A percentile compares a stretch with the other conserved stretches of the same genome.
Evolutionary conservation across 371 early-diverging fungal species (phyloP).

Genomic region (Fennellomyces sp.): DNA sequence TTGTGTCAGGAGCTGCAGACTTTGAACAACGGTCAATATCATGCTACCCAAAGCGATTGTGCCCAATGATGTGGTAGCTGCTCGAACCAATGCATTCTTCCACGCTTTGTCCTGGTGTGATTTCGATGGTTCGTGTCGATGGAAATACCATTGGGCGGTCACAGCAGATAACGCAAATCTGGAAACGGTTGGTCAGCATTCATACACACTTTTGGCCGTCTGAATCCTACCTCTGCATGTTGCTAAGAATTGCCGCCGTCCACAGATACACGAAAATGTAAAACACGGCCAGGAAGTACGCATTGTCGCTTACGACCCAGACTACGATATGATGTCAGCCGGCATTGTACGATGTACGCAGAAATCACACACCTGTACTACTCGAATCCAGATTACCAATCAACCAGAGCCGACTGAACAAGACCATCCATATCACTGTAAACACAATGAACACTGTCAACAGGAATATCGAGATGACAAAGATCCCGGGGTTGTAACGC

Average conservation of each 20-base stretch:
- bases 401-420: conserved; percentile 72
- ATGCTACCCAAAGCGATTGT: conserved; percentile 71
- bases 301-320: conserved; percentile 61
- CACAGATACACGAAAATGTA: conserved; percentile 76
- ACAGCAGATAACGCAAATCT: conserved; percentile 70
- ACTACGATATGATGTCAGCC: conserved; percentile 7
- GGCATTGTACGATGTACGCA: no score
- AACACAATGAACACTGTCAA: conserved; percentile 61
- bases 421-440: conserved; percentile 65
- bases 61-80: conserved; percentile 70
- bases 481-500: conserved; percentile 70
- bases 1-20: conserved; percentile 47
- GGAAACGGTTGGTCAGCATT: not conserved
- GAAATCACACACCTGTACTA: not conserved
- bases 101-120: conserved; percentile 44
- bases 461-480: conserved; percentile 60
- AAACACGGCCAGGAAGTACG: conserved; percentile 52
- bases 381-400: conserved; percentile 47
- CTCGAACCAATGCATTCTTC: conserved; percentile 47
- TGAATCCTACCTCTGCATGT: conserved; percentile 62
- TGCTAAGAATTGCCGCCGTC: conserved; percentile 70
- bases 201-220: not conserved
- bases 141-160: conserved; percentile 82
- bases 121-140: conserved; percentile 50
- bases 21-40: conserved; percentile 66